phyloP scores from a whole-genome alignment of 2,329 filamentous ascomycete genomes.

The Trichoderma oligosporum region DNA sequence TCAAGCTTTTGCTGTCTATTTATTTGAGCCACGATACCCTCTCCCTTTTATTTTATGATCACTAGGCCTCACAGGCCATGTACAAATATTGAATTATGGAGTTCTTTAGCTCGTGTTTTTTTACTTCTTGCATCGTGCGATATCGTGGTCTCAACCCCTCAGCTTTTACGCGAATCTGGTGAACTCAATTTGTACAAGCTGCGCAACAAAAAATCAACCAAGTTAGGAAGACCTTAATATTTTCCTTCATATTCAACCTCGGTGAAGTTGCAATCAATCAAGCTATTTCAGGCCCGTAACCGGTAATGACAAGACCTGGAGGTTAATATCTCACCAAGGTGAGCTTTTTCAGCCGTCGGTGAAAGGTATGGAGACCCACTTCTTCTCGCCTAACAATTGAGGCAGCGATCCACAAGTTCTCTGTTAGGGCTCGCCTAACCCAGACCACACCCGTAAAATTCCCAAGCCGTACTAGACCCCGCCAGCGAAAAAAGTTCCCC shows the following conservation, averaged over 20 bases:
- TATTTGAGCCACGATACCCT: slow-evolving; percentile 21
- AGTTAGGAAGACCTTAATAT: neutral
- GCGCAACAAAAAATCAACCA: neutral
- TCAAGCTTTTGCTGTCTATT: slow-evolving; percentile 13
- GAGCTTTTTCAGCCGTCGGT: slow-evolving; percentile 14
- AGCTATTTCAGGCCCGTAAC: neutral
- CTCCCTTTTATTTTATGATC: slow-evolving; percentile 13
- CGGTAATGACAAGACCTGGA: neutral
- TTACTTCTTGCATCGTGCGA: slow-evolving; percentile 6
- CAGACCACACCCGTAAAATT: slow-evolving; percentile 24
- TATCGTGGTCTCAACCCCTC: slow-evolving; percentile 20
- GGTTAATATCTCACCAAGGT: slow-evolving; percentile 10
- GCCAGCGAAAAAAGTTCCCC: slow-evolving; percentile 28
- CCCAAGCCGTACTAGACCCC: slow-evolving; percentile 21
- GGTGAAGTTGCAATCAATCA: too few relatives aligned
- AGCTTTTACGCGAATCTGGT: slow-evolving; percentile 8
- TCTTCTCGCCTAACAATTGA: slow-evolving; percentile 23
- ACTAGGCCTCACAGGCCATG: slow-evolving; percentile 6
- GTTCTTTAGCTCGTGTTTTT: slow-evolving; percentile 9
- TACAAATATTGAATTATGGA: slow-evolving; percentile 18
- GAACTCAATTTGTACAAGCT: neutral
- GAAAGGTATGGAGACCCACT: slow-evolving; percentile 15
- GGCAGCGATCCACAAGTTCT: slow-evolving; percentile 23
- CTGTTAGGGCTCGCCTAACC: slow-evolving; percentile 35
- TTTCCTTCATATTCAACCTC: neutral